A percentile compares a stretch with the other conserved stretches of the same genome.
Evolutionary conservation across 2,329 filamentous ascomycete species (phyloP).

Genomic region (Fusarium tuaranense): DNA sequence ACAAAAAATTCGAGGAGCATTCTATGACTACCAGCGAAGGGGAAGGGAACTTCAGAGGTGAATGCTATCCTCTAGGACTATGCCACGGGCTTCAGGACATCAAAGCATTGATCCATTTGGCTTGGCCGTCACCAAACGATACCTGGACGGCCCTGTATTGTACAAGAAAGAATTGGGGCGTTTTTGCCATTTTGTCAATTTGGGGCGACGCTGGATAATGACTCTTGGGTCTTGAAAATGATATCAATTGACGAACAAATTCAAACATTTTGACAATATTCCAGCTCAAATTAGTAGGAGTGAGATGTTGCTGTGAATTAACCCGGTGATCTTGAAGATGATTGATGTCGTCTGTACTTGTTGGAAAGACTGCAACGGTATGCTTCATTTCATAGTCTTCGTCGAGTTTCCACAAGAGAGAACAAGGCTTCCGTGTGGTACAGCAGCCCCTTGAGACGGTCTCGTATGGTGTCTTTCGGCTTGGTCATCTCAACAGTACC

Average conservation of each 20-base stretch:
- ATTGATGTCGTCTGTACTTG: neutral
- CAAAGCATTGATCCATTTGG: slow-evolving; percentile 13
- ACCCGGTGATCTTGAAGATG: neutral
- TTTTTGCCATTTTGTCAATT: slow-evolving; percentile 34
- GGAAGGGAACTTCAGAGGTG: slow-evolving; percentile 4
- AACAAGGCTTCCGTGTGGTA: neutral
- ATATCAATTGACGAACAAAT: slow-evolving; percentile 18
- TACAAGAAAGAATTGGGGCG: slow-evolving; percentile 32
- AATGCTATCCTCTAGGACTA: slow-evolving; percentile 9
- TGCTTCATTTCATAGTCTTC: neutral
- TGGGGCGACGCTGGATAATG: slow-evolving; percentile 31
- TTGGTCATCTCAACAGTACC: neutral
- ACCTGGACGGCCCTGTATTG: slow-evolving; percentile 25
- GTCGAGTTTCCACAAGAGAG: neutral
- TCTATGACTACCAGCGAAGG: slow-evolving; percentile 23
- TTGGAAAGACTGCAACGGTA: neutral
- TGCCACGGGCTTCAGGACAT: slow-evolving; percentile 4
- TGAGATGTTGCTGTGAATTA: neutral
- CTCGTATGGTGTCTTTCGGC: neutral
- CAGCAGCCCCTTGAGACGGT: neutral
- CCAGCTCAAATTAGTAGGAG: neutral
- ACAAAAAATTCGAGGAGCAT: slow-evolving; percentile 18
- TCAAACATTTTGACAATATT: neutral
- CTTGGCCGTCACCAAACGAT: slow-evolving; percentile 9
- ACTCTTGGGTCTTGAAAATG: slow-evolving; percentile 27